A percentile compares a stretch with the other conserved stretches of the same genome.
Conservation (phyloP, 371 early-diverging fungal species). For the Entomophthora muscae region DNA sequence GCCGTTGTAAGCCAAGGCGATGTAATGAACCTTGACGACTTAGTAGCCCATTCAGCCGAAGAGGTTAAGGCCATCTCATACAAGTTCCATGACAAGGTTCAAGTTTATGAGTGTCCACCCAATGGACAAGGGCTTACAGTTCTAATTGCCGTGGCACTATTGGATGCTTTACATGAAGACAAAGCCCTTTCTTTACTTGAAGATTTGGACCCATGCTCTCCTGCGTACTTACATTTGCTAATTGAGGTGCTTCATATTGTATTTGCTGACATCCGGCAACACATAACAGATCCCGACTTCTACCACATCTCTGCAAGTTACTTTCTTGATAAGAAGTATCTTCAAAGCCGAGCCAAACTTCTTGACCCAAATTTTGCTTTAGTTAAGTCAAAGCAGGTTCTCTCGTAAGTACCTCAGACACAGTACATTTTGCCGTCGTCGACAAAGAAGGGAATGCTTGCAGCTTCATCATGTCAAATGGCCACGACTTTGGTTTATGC, state of each 20-base stretch:
- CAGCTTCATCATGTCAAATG: constrained; percentile 51
- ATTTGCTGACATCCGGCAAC: constrained; percentile 50
- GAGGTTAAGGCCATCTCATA: constrained; percentile 39
- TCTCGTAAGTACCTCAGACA: constrained; percentile 41
- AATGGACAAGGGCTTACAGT: constrained; percentile 62
- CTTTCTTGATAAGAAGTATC: constrained; percentile 35
- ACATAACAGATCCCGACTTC: constrained; percentile 47
- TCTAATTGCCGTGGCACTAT: constrained; percentile 48
- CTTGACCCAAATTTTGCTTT: constrained; percentile 29
- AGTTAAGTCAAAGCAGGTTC: constrained; percentile 27
- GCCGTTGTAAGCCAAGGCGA: constrained; percentile 40
- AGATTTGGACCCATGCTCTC: constrained; percentile 29
- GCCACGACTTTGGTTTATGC: constrained; percentile 35
- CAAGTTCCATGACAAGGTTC: constrained; percentile 34
- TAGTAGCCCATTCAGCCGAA: constrained; percentile 36
- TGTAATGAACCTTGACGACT: constrained; percentile 46
- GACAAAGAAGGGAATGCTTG: constrained; percentile 71
- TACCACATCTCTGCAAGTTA: constrained; percentile 23
- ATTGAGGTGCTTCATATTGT: constrained; percentile 52
- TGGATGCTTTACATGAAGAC: constrained; percentile 30
- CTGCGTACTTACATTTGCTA: constrained; percentile 44
- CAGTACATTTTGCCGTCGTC: constrained; percentile 59
- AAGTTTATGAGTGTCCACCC: constrained; percentile 57
- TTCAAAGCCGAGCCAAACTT: constrained; percentile 30
- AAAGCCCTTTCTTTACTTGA: constrained; percentile 19